Percentiles rank a stretch among this genome's conserved stretches.
Conservation (phyloP, 257 asterid species). For the Schizonepeta tenuifolia region DNA sequence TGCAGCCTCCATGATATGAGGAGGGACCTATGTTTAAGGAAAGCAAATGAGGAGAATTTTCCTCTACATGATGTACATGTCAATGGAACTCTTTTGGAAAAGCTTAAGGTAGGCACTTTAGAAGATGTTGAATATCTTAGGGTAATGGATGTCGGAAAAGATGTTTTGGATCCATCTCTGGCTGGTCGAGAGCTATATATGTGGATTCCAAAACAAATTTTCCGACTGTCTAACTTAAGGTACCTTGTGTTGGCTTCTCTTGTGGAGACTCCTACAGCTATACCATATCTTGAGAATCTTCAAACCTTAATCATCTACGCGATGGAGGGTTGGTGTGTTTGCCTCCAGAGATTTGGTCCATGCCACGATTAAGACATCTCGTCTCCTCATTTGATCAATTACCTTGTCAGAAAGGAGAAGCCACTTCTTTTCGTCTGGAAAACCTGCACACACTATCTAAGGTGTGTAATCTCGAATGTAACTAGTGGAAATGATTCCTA, state of each 20-base stretch:
- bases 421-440: background rate
- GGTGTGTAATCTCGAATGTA: background rate
- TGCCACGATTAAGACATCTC: background rate
- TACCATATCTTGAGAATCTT: background rate
- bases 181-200: background rate
- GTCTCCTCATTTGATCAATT: background rate
- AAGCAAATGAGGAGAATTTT: background rate
- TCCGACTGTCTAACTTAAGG: background rate
- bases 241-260: background rate
- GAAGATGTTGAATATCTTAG: background rate
- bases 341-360: background rate
- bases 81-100: background rate
- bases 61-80: background rate
- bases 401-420: background rate
- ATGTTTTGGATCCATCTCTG: too few species aligned
- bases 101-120: background rate
- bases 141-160: background rate
- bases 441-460: background rate
- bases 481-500: background rate
- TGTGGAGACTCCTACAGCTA: background rate
- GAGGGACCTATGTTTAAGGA: background rate
- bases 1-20: background rate
- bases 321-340: background rate
- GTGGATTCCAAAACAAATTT: background rate
- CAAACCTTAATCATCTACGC: background rate